Evolutionary conservation across 371 early-diverging fungal genomes (phyloP), one percentile per base, ranked within the genome.

Genomic region (Gilbertella persicaria): DNA sequence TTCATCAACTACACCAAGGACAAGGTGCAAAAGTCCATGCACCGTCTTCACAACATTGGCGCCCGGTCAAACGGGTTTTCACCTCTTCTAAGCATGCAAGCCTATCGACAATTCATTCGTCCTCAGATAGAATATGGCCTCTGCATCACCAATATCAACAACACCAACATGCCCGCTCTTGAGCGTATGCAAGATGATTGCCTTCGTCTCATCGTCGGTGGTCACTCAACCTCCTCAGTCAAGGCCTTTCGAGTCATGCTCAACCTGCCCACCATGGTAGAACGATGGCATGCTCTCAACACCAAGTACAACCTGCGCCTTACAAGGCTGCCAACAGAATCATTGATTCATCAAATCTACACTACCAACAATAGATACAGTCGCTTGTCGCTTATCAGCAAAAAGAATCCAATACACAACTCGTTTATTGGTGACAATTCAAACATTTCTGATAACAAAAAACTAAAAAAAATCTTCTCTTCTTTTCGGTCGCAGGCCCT

Each of bases 161-260:
- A 13, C 3, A 13, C 37, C 16, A 13, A 40, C 23, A 23, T 50
- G 2, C 17, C 36, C 23, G 24, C 47, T 0, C 29, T 57, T 1
- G 57, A 57, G 28, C 14, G 33, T 0, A 12, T 39, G 0, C 57
- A 57, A 23, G 49, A 57, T 38, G 19, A 33, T 7, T 50, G 57
- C 23, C 57, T 57, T 12, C 38, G 50, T 5, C 13, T 57, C 0
- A 26, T 49, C 4, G 25, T 36, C n/a, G 50, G 47, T 24, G 46
- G 52, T 0, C 24, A 41, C 19, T 5, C 12, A 4, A 58, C 40
- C 17, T 16, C 52, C 0, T 51, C 46, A 0, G 30, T 16, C 10
- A 28, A 13, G 20, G 45, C 33, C 14, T 21, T 50, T 5, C 2
- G 29, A 3, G 40, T 47, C 35, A 16, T 52, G 25, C 24, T 33